A percentile compares a stretch with the other conserved stretches of the same genome.
phyloP scores from a whole-genome alignment of 1,284 basidiomycete species.

The Phellinidium pouzarii region DNA sequence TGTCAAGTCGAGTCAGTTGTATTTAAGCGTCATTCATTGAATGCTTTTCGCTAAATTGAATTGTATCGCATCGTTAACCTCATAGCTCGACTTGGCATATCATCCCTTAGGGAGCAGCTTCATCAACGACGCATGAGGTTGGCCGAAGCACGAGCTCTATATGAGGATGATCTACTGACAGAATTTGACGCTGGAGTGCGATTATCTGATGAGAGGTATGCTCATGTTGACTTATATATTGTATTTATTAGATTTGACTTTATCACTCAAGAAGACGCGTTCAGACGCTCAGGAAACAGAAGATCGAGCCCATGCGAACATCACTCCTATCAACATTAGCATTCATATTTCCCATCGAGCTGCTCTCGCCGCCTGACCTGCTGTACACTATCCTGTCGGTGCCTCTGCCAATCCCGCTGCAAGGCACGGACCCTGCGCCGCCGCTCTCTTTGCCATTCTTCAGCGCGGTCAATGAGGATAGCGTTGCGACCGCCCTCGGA shows the following conservation, averaged over 20 bases:
- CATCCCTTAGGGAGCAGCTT: constrained; percentile 36
- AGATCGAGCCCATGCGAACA: constrained; percentile 55
- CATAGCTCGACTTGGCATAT: constrained; percentile 29
- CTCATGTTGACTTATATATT: constrained; percentile 20
- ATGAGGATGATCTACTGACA: constrained; percentile 32
- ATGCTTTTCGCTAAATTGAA: no score
- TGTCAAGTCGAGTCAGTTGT: constrained; percentile 4
- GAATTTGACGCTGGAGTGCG: constrained; percentile 33
- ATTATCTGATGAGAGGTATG: constrained; percentile 40
- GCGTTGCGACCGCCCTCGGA: constrained; percentile 80
- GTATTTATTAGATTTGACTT: constrained; percentile 7
- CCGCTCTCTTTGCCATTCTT: constrained; percentile 61
- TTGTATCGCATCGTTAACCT: background rate
- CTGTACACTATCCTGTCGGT: constrained; percentile 80
- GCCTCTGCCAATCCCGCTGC: constrained; percentile 78
- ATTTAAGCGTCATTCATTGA: no score
- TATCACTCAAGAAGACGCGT: constrained; percentile 37
- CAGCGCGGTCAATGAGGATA: constrained; percentile 75
- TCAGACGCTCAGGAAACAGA: constrained; percentile 38
- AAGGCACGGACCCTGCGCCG: constrained; percentile 77
- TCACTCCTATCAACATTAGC: constrained; percentile 72
- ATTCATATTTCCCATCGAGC: constrained; percentile 82
- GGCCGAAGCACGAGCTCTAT: constrained; percentile 36
- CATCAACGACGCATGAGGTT: constrained; percentile 44
- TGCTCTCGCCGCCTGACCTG: constrained; percentile 72